These are phyloP conservation scores for Xanthoconium purpureum DNA, from an alignment of 768 basidiomycete species.

Conservation along the genomic window DNA sequence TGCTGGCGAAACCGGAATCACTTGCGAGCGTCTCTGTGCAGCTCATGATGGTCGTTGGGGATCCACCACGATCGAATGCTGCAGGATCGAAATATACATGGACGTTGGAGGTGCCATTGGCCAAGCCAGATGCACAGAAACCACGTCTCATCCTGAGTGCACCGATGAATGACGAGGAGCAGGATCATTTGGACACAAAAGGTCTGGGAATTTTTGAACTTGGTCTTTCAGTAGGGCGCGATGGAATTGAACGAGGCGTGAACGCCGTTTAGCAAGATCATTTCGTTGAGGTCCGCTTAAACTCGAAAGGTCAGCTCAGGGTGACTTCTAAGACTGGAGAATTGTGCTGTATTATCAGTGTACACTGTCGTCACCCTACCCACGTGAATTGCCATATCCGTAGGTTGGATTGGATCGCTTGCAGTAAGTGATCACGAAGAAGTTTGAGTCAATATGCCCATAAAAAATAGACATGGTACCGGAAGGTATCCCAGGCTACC, in stretches of 20 bases:
- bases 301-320: background rate
- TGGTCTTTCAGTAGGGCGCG: constrained; percentile 41
- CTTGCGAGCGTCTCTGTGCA: constrained; percentile 36
- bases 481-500: constrained; percentile 13
- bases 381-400: no score
- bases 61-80: constrained; percentile 29
- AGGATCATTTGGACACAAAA: constrained; percentile 24
- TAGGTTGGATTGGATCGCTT: no score
- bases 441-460: no score
- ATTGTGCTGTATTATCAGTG: no score
- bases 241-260: constrained; percentile 30
- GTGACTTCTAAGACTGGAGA: no score
- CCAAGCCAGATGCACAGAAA: background rate
- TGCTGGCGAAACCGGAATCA: constrained; percentile 35
- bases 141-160: constrained; percentile 36
- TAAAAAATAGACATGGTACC: background rate
- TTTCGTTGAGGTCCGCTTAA: constrained; percentile 32
- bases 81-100: constrained; percentile 34
- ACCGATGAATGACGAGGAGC: constrained; percentile 38
- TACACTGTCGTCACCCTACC: no score
- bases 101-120: constrained; percentile 39
- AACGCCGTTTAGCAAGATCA: constrained; percentile 52
- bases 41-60: constrained; percentile 49
- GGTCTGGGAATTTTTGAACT: constrained; percentile 51
- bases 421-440: no score